Evolutionary conservation across 108 stramenopile species (phyloP).

Genomic region (Nitzschia sp.): DNA sequence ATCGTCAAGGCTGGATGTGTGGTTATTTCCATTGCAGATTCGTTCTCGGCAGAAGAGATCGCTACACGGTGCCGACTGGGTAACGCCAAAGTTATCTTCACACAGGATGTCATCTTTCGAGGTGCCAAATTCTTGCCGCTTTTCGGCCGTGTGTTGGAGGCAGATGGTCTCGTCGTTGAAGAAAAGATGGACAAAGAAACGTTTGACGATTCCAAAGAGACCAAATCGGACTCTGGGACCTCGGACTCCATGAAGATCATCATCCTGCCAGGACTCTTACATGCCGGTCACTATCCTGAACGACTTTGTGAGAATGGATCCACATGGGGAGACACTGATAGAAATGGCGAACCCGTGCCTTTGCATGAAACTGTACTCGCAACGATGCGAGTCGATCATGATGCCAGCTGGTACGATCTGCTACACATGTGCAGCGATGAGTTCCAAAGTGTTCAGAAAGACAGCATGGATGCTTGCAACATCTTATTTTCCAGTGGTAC

Average conservation of each 20-base stretch:
- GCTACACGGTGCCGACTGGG: slow-evolving; percentile 40
- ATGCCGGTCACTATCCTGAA: slow-evolving; percentile 21
- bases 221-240: slow-evolving; percentile 18
- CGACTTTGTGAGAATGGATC: slow-evolving; percentile 7
- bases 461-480: slow-evolving; percentile 37
- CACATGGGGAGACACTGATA: slow-evolving; percentile 17
- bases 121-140: slow-evolving; percentile 36
- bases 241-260: slow-evolving; percentile 14
- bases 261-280: slow-evolving; percentile 34
- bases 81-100: slow-evolving; percentile 39
- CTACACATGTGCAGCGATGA: slow-evolving; percentile 18
- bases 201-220: slow-evolving; percentile 19
- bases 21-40: slow-evolving; percentile 38
- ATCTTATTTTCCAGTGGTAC: slow-evolving; percentile 45
- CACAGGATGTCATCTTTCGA: slow-evolving; percentile 42
- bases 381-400: slow-evolving; percentile 21
- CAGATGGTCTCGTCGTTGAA: slow-evolving; percentile 19
- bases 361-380: slow-evolving; percentile 18
- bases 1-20: slow-evolving; percentile 40
- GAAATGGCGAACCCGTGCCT: slow-evolving; percentile 5
- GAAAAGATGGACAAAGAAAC: not conserved
- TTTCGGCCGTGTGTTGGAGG: slow-evolving; percentile 29
- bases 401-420: slow-evolving; percentile 34
- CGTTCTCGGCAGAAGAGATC: slow-evolving; percentile 34
- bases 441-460: slow-evolving; percentile 21